Evolutionary conservation across 2,329 filamentous ascomycete genomes (phyloP), one percentile per base, ranked within the genome.

Genomic region (Stachybotrys chartarum): DNA sequence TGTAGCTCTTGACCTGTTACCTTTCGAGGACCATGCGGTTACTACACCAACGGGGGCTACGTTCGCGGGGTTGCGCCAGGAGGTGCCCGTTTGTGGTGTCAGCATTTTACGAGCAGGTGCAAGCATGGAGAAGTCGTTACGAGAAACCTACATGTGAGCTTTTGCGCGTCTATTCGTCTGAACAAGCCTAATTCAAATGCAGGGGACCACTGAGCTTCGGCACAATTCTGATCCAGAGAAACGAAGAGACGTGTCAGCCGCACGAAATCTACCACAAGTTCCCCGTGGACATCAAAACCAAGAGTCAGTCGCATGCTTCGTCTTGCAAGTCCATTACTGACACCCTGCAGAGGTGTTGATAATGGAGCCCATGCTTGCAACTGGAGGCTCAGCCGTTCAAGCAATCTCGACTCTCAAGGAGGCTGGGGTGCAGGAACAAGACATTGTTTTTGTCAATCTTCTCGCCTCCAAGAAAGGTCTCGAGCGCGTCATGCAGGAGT

Each of bases 71-170:
- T 7, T 53, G 14, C 14, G 52, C 8, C 58, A 60, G 14, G 50
- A 32, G 14, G 16, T 14, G 6, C 50, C 50, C n/a, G 61, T 70
- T 2, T 69, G 67, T 51, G 68, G 68, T 10, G 62, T 69, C 32
- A 68, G 66, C 50, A 68, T 70, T 39, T 58, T 70, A 7, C 61
- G 68, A 4, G 68, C 67, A 3, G 68, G 68, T 6, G 66, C 66
- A 3, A 68, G 67, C 50, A 57, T 70, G 56, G 68, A 70, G 57
- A 58, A 60, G 47, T 61, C 62, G 5, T 55, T 70, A n/a, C 58
- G 68, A 32, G 59, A 60, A 32, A 57, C 59, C 1, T 69, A 63
- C 56, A 60, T 54, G 67, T 69, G 50, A 50, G 59, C 58, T 14
- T 51, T 18, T 30, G 5, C 24, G 42, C 32, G 17, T 8, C 24